phyloP scores from a whole-genome alignment of 208 protist genomes.

The Crithidia fasciculata region DNA sequence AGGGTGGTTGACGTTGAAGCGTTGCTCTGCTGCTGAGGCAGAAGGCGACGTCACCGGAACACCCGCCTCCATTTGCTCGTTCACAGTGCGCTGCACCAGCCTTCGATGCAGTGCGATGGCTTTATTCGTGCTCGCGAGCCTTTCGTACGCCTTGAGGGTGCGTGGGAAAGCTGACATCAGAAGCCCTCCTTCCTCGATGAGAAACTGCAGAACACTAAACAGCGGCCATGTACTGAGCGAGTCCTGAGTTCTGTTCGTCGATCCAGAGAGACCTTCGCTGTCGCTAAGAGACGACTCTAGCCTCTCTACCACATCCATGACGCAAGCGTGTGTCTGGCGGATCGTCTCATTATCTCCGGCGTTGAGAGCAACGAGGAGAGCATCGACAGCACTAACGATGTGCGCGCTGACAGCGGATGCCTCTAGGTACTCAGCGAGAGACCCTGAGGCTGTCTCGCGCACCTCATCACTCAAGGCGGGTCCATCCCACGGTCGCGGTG shows the following conservation, averaged over 20 bases:
- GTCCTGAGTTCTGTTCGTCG: constrained; percentile 5
- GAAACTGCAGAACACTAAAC: constrained; percentile 66
- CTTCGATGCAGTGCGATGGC: constrained; percentile 56
- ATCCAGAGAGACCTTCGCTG: constrained; percentile 14
- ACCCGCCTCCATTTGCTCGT: constrained; percentile 7
- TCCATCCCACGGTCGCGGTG: constrained; percentile 2
- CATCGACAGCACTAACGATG: constrained; percentile 49
- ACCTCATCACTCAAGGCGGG: background rate
- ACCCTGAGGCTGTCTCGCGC: background rate
- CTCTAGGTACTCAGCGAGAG: constrained; percentile 60
- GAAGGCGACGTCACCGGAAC: background rate
- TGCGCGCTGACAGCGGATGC: constrained; percentile 47
- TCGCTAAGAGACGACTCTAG: constrained; percentile 54
- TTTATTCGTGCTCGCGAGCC: constrained; percentile 27
- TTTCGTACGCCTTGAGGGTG: constrained; percentile 38
- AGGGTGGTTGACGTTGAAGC: constrained; percentile 32
- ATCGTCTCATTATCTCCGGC: constrained; percentile 50
- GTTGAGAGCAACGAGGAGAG: constrained; percentile 57
- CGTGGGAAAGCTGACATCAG: constrained; percentile 68
- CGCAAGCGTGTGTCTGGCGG: constrained; percentile 45
- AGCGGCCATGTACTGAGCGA: constrained; percentile 69
- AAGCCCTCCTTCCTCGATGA: constrained; percentile 72
- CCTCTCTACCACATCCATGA: constrained; percentile 58
- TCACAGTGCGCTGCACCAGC: constrained; percentile 51
- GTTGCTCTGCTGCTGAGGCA: background rate